These are phyloP conservation scores for Medicago lupulina DNA, from an alignment of 306 rosid species.

Conservation along the genomic window DNA sequence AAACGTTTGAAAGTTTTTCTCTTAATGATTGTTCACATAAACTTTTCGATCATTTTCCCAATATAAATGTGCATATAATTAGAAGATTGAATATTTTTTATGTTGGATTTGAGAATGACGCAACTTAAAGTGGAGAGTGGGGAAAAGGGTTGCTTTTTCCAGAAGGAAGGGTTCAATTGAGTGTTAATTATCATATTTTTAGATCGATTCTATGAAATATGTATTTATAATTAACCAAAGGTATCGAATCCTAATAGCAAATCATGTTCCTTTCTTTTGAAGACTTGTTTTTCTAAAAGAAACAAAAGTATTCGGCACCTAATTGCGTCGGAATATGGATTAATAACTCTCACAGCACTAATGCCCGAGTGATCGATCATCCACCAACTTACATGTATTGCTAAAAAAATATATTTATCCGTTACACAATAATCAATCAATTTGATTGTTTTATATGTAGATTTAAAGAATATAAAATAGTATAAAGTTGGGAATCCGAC, in stretches of 20 bases:
- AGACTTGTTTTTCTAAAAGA: conserved; percentile 2
- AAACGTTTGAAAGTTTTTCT: not conserved
- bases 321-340: not conserved
- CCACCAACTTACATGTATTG: not conserved
- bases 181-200: not conserved
- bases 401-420: too few species aligned
- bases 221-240: conserved; percentile 17
- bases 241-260: conserved; percentile 28
- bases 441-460: too few species aligned
- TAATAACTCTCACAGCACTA: conserved; percentile 4
- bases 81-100: conserved; percentile 27
- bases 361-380: not conserved
- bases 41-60: conserved; percentile 2
- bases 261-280: conserved; percentile 40
- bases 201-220: conserved; percentile 6
- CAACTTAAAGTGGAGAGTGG: conserved; percentile 37
- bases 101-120: conserved; percentile 30
- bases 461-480: too few species aligned
- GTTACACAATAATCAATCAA: too few species aligned
- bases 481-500: too few species aligned
- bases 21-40: conserved; percentile 29
- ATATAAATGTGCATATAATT: not conserved
- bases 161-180: conserved; percentile 22
- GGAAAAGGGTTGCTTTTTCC: conserved; percentile 33
- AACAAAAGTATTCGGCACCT: not conserved